Conservation (phyloP, 805 yeast species). For the Candida lessepsii region DNA sequence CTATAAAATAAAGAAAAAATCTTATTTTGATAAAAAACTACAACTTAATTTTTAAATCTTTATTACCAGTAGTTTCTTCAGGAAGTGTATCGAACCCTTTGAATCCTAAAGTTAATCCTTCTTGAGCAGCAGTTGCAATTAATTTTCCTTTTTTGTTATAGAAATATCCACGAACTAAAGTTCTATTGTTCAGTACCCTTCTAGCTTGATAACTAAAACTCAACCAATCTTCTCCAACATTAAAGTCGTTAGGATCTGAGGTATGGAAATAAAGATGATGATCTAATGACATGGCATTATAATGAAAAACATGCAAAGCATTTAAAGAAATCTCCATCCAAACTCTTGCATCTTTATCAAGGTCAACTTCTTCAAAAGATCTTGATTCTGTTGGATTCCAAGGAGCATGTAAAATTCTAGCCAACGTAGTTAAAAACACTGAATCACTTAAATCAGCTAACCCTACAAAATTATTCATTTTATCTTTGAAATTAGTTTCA, state of each 20-base stretch:
- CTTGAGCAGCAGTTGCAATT: constrained; percentile 42
- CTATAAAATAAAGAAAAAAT: no score
- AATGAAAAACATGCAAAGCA: constrained; percentile 38
- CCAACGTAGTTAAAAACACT: constrained; percentile 41
- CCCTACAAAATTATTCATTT: constrained; percentile 32
- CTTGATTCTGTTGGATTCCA: constrained; percentile 41
- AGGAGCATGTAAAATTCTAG: constrained; percentile 39
- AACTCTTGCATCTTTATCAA: constrained; percentile 29
- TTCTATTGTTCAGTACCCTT: constrained; percentile 32
- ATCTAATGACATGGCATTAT: constrained; percentile 45
- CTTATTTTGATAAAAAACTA: no score
- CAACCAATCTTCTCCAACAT: constrained; percentile 37
- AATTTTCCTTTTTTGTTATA: constrained; percentile 29
- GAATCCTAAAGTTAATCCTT: constrained; percentile 36
- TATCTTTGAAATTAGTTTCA: constrained; percentile 15
- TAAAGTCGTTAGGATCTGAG: constrained; percentile 25
- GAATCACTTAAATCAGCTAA: constrained; percentile 39
- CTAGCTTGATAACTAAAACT: constrained; percentile 36
- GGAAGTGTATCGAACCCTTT: constrained; percentile 22
- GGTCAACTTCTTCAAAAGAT: constrained; percentile 31
- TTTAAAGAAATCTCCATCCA: constrained; percentile 30
- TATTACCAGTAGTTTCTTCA: constrained; percentile 12
- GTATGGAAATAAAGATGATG: constrained; percentile 44
- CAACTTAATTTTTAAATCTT: constrained; percentile 14
- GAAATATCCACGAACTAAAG: constrained; percentile 38